These are phyloP conservation scores for Collariella sp. DNA, from an alignment of 495 filamentous ascomycete species.

Conservation along the genomic window DNA sequence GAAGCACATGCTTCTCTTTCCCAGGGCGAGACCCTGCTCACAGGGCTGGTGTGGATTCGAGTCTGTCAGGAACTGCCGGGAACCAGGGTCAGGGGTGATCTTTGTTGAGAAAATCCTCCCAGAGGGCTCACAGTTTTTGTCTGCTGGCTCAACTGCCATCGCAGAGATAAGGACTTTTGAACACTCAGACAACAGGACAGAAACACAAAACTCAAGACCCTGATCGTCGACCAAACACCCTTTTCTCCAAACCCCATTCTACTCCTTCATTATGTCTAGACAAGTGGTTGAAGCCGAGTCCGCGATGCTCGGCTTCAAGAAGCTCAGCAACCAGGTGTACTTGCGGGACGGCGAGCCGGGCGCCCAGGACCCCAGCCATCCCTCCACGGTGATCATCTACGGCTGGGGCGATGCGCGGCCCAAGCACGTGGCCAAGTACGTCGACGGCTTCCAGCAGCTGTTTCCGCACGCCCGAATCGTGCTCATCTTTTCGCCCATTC, in stretches of 20 bases:
- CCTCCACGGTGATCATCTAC: slow-evolving; percentile 38
- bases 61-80: not conserved
- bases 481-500: slow-evolving; percentile 41
- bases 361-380: slow-evolving; percentile 19
- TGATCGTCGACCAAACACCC: not conserved
- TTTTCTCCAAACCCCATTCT: not conserved
- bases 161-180: too few species aligned
- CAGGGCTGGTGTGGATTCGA: not conserved
- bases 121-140: not conserved
- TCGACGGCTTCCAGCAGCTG: slow-evolving; percentile 43
- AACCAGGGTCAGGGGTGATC: not conserved
- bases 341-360: slow-evolving; percentile 18
- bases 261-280: slow-evolving; percentile 6
- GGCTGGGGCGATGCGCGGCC: slow-evolving; percentile 49
- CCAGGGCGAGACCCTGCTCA: not conserved
- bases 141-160: not conserved
- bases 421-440: slow-evolving; percentile 47
- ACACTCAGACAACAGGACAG: too few species aligned
- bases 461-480: slow-evolving; percentile 40
- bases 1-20: not conserved
- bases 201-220: too few species aligned
- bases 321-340: slow-evolving; percentile 33
- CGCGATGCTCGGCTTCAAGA: slow-evolving; percentile 27
- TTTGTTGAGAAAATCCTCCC: not conserved
- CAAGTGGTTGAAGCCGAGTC: not conserved